Evolutionary conservation across 2,329 filamentous ascomycete genomes (phyloP).

Genomic region (Dichotomopilus funicola): DNA sequence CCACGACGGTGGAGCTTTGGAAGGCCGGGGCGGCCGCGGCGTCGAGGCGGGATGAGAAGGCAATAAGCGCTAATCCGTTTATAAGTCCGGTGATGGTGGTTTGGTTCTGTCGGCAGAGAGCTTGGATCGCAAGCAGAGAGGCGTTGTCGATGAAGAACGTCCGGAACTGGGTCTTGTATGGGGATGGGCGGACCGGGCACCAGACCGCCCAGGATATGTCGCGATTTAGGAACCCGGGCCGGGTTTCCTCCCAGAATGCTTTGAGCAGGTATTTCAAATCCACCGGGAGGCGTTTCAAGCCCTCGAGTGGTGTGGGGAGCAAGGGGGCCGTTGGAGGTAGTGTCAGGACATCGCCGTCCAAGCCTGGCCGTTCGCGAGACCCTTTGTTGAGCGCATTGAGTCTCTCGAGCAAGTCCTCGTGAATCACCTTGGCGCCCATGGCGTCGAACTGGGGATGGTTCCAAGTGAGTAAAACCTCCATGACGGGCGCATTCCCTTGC

Average conservation of each 20-base stretch:
- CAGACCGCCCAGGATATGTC: constrained; percentile 17
- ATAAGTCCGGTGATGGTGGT: background rate
- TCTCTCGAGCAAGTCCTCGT: constrained; percentile 23
- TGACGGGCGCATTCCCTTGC: background rate
- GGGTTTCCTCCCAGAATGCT: background rate
- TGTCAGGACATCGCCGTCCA: background rate
- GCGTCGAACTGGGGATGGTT: constrained; percentile 14
- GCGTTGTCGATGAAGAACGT: constrained; percentile 1
- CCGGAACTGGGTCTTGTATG: constrained; percentile 1
- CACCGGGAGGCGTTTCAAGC: background rate
- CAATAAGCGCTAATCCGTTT: background rate
- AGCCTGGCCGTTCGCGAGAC: background rate
- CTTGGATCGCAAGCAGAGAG: background rate
- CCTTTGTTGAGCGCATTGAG: constrained; percentile 20
- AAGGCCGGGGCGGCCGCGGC: background rate
- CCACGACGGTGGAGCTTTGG: background rate
- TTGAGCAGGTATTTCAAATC: background rate
- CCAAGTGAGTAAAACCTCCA: constrained; percentile 7
- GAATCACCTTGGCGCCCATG: constrained; percentile 6
- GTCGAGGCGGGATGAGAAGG: background rate
- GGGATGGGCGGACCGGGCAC: constrained; percentile 12
- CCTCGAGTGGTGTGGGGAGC: background rate
- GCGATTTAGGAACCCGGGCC: background rate
- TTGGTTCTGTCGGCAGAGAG: background rate
- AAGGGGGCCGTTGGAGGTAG: background rate